A percentile compares a stretch with the other conserved stretches of the same genome.
Evolutionary conservation across 352 stramenopile species (phyloP).

Genomic region (Phytophthora agathidicida): DNA sequence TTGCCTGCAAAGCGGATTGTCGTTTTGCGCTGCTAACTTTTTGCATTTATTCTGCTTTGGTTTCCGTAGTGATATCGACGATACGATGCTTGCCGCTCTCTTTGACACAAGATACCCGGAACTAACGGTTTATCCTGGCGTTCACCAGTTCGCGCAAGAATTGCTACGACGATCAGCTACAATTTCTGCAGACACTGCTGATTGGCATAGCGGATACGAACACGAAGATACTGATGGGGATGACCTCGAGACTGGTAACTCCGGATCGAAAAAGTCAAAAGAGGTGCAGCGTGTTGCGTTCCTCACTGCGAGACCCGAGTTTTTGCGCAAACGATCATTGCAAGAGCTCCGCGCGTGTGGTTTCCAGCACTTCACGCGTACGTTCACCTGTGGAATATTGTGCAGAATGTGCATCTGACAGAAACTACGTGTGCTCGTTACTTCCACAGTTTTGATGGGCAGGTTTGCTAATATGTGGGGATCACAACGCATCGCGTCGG

Average conservation of each 20-base stretch:
- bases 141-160: conserved; percentile 85
- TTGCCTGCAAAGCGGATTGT: neutral
- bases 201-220: conserved; percentile 28
- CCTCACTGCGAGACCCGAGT: conserved; percentile 73
- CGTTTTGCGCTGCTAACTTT: neutral
- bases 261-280: conserved; percentile 19
- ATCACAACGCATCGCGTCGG: conserved; percentile 64
- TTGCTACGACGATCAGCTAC: conserved; percentile 50
- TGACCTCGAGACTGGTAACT: conserved; percentile 22
- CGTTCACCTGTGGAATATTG: conserved; percentile 9
- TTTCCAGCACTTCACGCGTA: conserved; percentile 82
- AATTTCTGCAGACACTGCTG: conserved; percentile 19
- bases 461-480: conserved; percentile 68
- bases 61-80: conserved; percentile 73
- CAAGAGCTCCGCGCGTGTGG: conserved; percentile 69
- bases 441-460: conserved; percentile 68
- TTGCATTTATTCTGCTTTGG: neutral
- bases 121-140: conserved; percentile 81
- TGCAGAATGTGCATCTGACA: neutral
- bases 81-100: conserved; percentile 77
- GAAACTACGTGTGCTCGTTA: neutral
- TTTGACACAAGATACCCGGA: conserved; percentile 85
- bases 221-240: conserved; percentile 37
- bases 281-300: conserved; percentile 67
- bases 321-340: conserved; percentile 68